Evolutionary conservation across 1,284 basidiomycete genomes (phyloP), one percentile per base, ranked within the genome.

Genomic region (Takashimella tepidaria): DNA sequence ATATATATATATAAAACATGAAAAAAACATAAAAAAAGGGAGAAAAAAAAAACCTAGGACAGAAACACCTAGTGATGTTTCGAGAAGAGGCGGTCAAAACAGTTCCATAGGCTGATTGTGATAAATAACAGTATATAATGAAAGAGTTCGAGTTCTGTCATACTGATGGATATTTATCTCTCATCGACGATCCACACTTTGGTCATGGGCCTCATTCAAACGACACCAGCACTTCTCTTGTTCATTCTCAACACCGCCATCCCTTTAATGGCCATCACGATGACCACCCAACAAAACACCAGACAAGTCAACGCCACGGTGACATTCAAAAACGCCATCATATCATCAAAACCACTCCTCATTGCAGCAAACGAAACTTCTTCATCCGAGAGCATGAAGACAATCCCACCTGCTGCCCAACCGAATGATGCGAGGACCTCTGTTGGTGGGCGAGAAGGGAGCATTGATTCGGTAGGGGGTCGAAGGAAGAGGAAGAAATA

Each of bases 401-500:
- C 82, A 53, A 98, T 76, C 3, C 95, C 93, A 49, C 95, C 93
- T 45, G 78, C 78, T 4, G 91, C 83, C 49, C 93, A 80, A 76
- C 88, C 88, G 76, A 98, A 91, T 49, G 88, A 83, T 4, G 86
- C 89, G 45, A 98, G 75, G 1, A 89, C 87, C 78, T 98, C 93
- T 0, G 92, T 96, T 0, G 93, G 93, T 1, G 93, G 93, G 5
- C 92, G 84, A n/a, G 88, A 89, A 2, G 95, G 93, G 10, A 92
- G 80, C 20, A 87, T 80, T 2, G 87, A 89, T 12, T 72, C 69
- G 12, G 70, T 68, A 0, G 79, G 78, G 11, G 79, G 79, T 26
- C 83, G 81, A 47, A 96, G 79, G 87, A 88, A 97, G 45, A 96
- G 81, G 82, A 96, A 92, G 77, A 92, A 90, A 76, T 98, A 98